Conservation (phyloP, 179 eudicot genomes). For the Vitellaria paradoxa region DNA sequence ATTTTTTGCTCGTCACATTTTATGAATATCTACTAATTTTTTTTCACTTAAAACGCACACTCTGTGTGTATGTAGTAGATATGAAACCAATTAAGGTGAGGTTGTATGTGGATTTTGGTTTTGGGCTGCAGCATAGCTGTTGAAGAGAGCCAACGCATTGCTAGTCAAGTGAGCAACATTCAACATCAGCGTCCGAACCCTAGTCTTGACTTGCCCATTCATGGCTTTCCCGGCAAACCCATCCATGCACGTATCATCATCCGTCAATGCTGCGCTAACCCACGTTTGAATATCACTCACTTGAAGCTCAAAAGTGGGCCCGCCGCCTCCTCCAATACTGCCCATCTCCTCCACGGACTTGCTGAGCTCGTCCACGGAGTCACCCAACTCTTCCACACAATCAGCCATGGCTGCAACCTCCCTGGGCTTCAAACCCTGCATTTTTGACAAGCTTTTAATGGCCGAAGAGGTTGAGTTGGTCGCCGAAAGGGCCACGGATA, state of each 20-base stretch:
- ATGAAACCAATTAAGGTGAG: background rate
- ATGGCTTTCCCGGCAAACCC: constrained; percentile 25
- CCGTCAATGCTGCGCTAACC: constrained; percentile 51
- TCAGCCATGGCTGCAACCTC: constrained; percentile 18
- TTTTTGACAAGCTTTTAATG: background rate
- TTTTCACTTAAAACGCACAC: too few relatives aligned
- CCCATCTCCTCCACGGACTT: constrained; percentile 37
- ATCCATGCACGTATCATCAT: constrained; percentile 37
- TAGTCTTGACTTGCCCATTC: constrained; percentile 27
- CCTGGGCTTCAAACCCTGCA: background rate
- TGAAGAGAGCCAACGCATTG: constrained; percentile 41
- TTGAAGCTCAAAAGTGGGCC: constrained; percentile 29
- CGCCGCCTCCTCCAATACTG: constrained; percentile 17
- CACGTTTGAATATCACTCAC: constrained; percentile 35
- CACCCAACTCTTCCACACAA: constrained; percentile 32
- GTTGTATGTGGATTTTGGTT: background rate
- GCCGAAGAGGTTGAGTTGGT: background rate
- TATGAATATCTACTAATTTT: too few relatives aligned
- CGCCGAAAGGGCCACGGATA: constrained; percentile 9
- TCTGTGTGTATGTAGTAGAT: too few relatives aligned
- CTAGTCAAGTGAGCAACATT: constrained; percentile 32
- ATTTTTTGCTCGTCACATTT: too few relatives aligned
- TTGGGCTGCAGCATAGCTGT: background rate
- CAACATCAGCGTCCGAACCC: constrained; percentile 18
- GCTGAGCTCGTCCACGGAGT: constrained; percentile 35